Conservation (phyloP, 352 stramenopile genomes). For the Blastocystis sp. region DNA sequence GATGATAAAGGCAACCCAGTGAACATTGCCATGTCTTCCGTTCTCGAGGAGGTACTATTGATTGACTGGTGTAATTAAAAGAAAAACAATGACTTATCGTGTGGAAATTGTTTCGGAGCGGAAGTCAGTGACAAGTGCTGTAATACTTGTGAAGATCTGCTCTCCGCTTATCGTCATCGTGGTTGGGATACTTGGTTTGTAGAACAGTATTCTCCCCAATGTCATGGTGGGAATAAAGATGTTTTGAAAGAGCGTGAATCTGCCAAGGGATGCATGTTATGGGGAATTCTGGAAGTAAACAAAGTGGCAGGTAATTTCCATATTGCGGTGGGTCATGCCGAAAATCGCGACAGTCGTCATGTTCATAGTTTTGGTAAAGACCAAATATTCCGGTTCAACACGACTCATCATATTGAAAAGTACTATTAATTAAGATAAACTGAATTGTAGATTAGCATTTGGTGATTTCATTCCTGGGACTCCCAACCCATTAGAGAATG, state of each 20-base stretch:
- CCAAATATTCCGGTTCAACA: slow-evolving; percentile 81
- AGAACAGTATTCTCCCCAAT: slow-evolving; percentile 62
- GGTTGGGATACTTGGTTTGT: slow-evolving; percentile 67
- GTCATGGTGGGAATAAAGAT: slow-evolving; percentile 70
- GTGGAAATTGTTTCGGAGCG: slow-evolving; percentile 49
- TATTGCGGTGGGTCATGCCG: slow-evolving; percentile 81
- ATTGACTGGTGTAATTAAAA: not conserved
- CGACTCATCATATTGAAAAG: slow-evolving; percentile 80
- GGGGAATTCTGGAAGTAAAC: slow-evolving; percentile 81
- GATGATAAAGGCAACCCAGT: slow-evolving; percentile 35
- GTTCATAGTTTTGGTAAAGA: slow-evolving; percentile 82
- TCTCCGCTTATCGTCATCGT: slow-evolving; percentile 10
- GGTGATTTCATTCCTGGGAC: slow-evolving; percentile 58
- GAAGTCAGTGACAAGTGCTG: slow-evolving; percentile 72
- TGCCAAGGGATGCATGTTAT: slow-evolving; percentile 69
- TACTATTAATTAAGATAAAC: slow-evolving; percentile 69
- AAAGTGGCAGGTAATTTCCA: slow-evolving; percentile 85
- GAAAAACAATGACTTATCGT: slow-evolving; percentile 1
- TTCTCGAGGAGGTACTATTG: slow-evolving; percentile 32
- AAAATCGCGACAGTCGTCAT: slow-evolving; percentile 75
- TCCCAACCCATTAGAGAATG: slow-evolving; percentile 54
- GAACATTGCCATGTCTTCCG: slow-evolving; percentile 19
- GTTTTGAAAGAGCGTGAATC: slow-evolving; percentile 76
- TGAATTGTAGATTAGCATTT: slow-evolving; percentile 67
- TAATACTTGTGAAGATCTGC: slow-evolving; percentile 75